Evolutionary conservation across 108 stramenopile species (phyloP).

Genomic region (Fragilariopsis cylindrus): DNA sequence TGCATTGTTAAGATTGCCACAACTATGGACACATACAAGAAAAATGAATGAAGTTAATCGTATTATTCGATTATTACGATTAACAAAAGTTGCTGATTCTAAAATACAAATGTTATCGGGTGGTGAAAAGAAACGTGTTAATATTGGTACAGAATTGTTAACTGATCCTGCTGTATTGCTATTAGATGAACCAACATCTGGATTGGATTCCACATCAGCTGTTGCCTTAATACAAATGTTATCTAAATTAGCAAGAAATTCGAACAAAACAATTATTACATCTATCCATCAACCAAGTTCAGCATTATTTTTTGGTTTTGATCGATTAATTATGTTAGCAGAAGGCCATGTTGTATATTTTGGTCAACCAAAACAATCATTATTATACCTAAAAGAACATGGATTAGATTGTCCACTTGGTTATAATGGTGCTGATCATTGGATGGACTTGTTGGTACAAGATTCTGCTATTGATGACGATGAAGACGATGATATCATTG

Average conservation of each 20-base stretch:
- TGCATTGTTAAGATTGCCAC: conserved; percentile 65
- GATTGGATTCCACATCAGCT: conserved; percentile 73
- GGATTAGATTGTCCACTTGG: conserved; percentile 56
- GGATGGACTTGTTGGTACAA: conserved; percentile 74
- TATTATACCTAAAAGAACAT: conserved; percentile 39
- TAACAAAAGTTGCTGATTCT: conserved; percentile 60
- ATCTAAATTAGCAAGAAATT: conserved; percentile 39
- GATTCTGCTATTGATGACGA: conserved; percentile 40
- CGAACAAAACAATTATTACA: conserved; percentile 63
- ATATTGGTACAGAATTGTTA: conserved; percentile 73
- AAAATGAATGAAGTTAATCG: conserved; percentile 58
- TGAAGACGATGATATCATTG: conserved; percentile 1
- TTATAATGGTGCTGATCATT: conserved; percentile 82
- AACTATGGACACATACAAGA: conserved; percentile 13
- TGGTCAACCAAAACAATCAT: conserved; percentile 59
- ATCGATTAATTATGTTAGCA: conserved; percentile 69
- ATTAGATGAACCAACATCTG: conserved; percentile 85
- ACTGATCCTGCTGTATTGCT: conserved; percentile 69
- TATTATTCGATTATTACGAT: conserved; percentile 49
- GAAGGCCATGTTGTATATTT: conserved; percentile 77
- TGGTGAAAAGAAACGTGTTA: conserved; percentile 82
- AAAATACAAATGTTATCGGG: conserved; percentile 61
- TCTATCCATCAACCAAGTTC: conserved; percentile 78
- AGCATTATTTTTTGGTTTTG: conserved; percentile 68
- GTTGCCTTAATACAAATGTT: conserved; percentile 61